Evolutionary conservation across 305 asterid genomes (phyloP).

Genomic region (Petunia hybrid): DNA sequence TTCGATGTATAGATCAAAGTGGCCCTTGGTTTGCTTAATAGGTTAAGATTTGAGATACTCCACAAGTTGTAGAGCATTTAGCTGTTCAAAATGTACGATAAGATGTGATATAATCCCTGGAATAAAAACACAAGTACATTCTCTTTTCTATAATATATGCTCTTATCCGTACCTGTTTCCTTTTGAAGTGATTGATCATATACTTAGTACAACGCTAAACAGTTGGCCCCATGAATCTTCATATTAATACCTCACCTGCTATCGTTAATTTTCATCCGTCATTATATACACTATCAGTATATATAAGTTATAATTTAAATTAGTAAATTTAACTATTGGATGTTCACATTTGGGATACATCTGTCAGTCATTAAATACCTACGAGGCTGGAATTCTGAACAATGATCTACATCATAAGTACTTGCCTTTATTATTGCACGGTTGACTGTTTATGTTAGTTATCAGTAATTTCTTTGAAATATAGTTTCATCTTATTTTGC

Average conservation of each 20-base stretch:
- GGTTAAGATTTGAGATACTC: neutral
- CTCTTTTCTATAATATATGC: neutral
- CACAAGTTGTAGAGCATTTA: neutral
- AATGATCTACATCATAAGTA: neutral
- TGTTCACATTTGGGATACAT: too few relatives aligned
- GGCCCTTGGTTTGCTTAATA: neutral
- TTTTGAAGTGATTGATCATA: neutral
- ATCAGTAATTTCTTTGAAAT: too few relatives aligned
- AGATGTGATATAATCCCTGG: neutral
- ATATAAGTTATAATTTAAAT: too few relatives aligned
- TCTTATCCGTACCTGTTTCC: neutral
- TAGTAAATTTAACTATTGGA: too few relatives aligned
- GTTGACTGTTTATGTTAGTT: too few relatives aligned
- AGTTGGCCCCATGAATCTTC: neutral
- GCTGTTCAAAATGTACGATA: slow-evolving; percentile 12
- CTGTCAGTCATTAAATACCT: too few relatives aligned
- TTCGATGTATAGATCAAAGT: neutral
- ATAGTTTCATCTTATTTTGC: too few relatives aligned
- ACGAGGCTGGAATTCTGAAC: too few relatives aligned
- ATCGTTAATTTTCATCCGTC: too few relatives aligned
- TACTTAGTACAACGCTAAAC: neutral
- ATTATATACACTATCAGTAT: too few relatives aligned
- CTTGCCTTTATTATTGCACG: neutral
- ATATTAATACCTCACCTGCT: too few relatives aligned
- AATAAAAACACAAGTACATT: neutral